Percentiles rank a stretch among this genome's conserved stretches.
These are phyloP conservation scores for Diaporthe sp. DNA, from an alignment of 2,329 filamentous ascomycete species.

Conservation along the genomic window DNA sequence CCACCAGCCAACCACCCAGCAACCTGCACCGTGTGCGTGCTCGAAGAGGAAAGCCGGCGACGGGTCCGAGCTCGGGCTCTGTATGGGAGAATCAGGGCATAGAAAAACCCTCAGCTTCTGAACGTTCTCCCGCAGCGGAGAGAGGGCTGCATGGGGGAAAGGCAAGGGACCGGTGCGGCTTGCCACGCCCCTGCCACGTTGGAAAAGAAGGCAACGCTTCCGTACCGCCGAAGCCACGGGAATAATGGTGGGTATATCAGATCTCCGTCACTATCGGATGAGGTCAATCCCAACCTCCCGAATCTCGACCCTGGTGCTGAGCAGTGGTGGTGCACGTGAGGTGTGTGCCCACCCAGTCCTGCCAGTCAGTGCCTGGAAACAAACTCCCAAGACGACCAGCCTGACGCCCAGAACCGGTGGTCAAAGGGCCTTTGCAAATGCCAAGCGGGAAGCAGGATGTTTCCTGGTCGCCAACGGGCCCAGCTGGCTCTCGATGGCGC, in stretches of 20 bases:
- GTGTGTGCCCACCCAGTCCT: background rate
- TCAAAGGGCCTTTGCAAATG: background rate
- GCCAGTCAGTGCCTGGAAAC: background rate
- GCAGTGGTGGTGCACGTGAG: background rate
- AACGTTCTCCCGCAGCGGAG: background rate
- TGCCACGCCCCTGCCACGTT: slow-evolving; percentile 23
- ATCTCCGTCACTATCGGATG: slow-evolving; percentile 3
- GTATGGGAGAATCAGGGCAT: background rate
- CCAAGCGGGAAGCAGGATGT: background rate
- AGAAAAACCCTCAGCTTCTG: background rate
- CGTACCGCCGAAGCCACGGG: slow-evolving; percentile 18
- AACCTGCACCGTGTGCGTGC: background rate
- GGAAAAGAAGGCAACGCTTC: background rate
- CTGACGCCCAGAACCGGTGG: background rate
- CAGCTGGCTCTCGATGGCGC: background rate
- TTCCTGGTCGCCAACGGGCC: slow-evolving; percentile 17
- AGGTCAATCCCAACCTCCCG: background rate
- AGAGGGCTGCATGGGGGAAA: background rate
- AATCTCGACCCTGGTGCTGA: background rate
- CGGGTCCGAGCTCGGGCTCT: background rate
- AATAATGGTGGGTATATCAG: slow-evolving; percentile 27
- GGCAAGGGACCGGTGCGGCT: background rate
- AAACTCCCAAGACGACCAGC: background rate
- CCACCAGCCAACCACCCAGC: background rate
- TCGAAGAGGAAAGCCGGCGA: slow-evolving; percentile 26